phyloP scores from a whole-genome alignment of 176 grass and related monocot genomes.

The Oryza meridionalis region DNA sequence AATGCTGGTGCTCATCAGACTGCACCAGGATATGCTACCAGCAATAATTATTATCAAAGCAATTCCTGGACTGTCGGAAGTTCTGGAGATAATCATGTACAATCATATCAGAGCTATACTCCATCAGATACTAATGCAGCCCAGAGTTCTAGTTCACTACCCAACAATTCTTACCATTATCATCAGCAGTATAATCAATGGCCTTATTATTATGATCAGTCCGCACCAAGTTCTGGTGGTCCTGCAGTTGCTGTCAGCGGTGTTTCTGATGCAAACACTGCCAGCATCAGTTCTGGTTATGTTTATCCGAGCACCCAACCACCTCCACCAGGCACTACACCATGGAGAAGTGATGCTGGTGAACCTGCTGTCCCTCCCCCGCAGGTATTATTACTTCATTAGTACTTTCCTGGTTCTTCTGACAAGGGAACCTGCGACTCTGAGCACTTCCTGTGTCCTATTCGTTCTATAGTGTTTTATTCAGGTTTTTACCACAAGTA shows the following conservation, averaged over 20 bases:
- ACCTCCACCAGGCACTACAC: slow-evolving; percentile 84
- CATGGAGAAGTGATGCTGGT: slow-evolving; percentile 59
- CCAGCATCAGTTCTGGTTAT: slow-evolving; percentile 43
- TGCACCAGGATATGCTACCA: slow-evolving; percentile 57
- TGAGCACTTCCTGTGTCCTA: not conserved
- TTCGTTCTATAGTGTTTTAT: slow-evolving; percentile 8
- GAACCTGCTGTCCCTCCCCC: slow-evolving; percentile 38
- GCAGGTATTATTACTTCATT: slow-evolving; percentile 58
- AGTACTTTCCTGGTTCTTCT: slow-evolving; percentile 25
- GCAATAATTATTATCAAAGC: slow-evolving; percentile 70
- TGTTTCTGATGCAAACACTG: slow-evolving; percentile 26
- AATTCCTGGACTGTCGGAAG: slow-evolving; percentile 57
- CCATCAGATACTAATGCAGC: slow-evolving; percentile 47
- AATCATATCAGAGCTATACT: slow-evolving; percentile 55
- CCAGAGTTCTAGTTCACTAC: slow-evolving; percentile 57
- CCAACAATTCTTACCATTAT: slow-evolving; percentile 59
- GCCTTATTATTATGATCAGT: slow-evolving; percentile 67
- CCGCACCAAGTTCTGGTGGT: slow-evolving; percentile 41
- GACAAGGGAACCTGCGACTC: not conserved
- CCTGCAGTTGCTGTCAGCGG: slow-evolving; percentile 41
- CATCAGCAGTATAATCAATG: slow-evolving; percentile 73
- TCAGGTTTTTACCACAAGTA: slow-evolving; percentile 4
- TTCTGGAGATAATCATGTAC: slow-evolving; percentile 44
- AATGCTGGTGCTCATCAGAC: slow-evolving; percentile 90
- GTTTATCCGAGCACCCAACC: slow-evolving; percentile 63